Evolutionary conservation across 208 protist genomes (phyloP).

Genomic region (Crithidia sp.): DNA sequence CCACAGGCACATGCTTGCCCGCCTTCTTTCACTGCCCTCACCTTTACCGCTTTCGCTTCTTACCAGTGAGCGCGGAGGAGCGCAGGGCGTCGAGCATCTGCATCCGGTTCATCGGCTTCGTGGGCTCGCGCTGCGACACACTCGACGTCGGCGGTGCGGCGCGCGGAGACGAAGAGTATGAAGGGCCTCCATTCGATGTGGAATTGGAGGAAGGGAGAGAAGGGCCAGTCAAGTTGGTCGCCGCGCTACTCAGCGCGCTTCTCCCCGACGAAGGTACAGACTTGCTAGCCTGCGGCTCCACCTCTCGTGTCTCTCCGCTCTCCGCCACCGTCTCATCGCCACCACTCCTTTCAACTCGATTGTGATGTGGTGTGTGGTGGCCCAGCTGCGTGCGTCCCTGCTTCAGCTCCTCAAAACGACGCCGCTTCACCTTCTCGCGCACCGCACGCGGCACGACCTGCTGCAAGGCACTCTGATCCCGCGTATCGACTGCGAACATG

Average conservation of each 20-base stretch:
- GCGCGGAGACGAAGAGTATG: too few species aligned
- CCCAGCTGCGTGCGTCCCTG: constrained; percentile 13
- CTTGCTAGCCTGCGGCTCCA: too few species aligned
- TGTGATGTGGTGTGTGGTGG: constrained; percentile 7
- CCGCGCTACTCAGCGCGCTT: too few species aligned
- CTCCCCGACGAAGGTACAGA: too few species aligned
- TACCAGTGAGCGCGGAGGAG: constrained; percentile 43
- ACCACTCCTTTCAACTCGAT: not conserved
- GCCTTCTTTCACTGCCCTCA: not conserved
- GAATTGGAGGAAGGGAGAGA: too few species aligned
- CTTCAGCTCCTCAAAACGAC: constrained; percentile 17
- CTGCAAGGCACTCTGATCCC: constrained; percentile 54
- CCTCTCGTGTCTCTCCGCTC: not conserved
- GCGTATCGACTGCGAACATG: constrained; percentile 38
- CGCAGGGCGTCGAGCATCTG: constrained; percentile 58
- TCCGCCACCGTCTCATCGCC: not conserved
- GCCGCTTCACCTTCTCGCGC: constrained; percentile 29
- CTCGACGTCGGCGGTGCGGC: constrained; percentile 1
- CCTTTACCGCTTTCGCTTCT: constrained; percentile 21
- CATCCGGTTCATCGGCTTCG: constrained; percentile 43
- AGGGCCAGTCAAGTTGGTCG: too few species aligned
- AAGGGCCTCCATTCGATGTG: too few species aligned
- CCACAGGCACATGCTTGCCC: too few species aligned
- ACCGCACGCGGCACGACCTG: constrained; percentile 56
- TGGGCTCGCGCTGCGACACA: not conserved